These are phyloP conservation scores for Hypoxylon sp. DNA, from an alignment of 2,329 filamentous ascomycete species.

Conservation along the genomic window DNA sequence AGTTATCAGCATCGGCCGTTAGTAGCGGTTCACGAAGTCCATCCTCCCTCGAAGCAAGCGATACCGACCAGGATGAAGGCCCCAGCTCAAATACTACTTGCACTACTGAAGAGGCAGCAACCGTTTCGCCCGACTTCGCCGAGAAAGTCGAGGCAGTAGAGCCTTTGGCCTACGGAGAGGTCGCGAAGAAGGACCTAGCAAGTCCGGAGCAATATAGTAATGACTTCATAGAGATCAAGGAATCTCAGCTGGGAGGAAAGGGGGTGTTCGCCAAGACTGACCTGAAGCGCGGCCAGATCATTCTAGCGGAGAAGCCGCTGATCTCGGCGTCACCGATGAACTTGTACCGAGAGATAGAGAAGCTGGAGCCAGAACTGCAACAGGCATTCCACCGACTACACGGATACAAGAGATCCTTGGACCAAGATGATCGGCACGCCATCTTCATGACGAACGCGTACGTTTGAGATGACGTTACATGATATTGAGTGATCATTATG, in stretches of 20 bases:
- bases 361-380: slow-evolving; percentile 51
- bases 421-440: slow-evolving; percentile 51
- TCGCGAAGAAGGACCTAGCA: slow-evolving; percentile 10
- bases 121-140: background rate
- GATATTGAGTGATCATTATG: background rate
- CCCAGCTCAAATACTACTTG: background rate
- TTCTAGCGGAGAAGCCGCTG: slow-evolving; percentile 61
- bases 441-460: slow-evolving; percentile 63
- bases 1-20: background rate
- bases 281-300: slow-evolving; percentile 55
- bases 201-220: slow-evolving; percentile 51
- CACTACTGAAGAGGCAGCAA: background rate
- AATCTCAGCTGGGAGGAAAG: slow-evolving; percentile 58
- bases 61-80: background rate
- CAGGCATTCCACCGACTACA: slow-evolving; percentile 56
- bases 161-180: slow-evolving; percentile 7
- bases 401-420: slow-evolving; percentile 49
- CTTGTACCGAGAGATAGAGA: slow-evolving; percentile 54
- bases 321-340: slow-evolving; percentile 51
- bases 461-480: slow-evolving; percentile 32
- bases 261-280: slow-evolving; percentile 61
- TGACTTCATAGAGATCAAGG: slow-evolving; percentile 56
- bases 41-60: background rate
- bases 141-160: background rate
- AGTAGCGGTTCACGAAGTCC: background rate